These are phyloP conservation scores for Raffaelea arxii DNA, from an alignment of 2,329 filamentous ascomycete genomes.

Conservation along the genomic window DNA sequence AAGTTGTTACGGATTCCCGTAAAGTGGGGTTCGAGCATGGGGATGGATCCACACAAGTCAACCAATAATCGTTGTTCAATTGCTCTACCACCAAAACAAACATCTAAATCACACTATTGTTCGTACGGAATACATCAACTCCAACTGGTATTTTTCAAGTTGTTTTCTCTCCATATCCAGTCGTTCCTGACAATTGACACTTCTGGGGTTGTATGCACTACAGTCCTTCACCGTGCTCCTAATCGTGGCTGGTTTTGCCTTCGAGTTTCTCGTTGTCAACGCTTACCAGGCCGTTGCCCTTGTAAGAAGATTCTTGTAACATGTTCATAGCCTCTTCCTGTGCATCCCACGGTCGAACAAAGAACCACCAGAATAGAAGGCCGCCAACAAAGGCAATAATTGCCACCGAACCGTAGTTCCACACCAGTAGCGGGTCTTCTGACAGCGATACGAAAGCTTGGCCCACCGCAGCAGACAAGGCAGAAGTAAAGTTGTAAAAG, in stretches of 20 bases:
- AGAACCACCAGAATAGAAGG: constrained; percentile 50
- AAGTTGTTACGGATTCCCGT: no score
- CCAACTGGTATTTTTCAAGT: no score
- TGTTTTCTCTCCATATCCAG: no score
- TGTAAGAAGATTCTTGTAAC: not conserved
- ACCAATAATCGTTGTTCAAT: no score
- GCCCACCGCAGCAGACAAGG: constrained; percentile 56
- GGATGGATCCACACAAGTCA: no score
- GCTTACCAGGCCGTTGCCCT: not conserved
- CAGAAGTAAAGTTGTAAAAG: constrained; percentile 16
- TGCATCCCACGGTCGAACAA: constrained; percentile 1
- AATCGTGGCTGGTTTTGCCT: not conserved
- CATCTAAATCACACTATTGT: no score
- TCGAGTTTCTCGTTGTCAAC: not conserved
- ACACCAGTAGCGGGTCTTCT: constrained; percentile 56
- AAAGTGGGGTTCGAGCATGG: no score
- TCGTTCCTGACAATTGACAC: no score
- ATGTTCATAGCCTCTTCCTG: constrained; percentile 4
- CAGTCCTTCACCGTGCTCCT: no score
- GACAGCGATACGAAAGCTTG: constrained; percentile 34
- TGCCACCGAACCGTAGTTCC: constrained; percentile 63
- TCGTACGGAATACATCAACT: no score
- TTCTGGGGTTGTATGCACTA: no score
- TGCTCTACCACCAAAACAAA: no score
- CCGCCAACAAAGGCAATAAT: constrained; percentile 55